Evolutionary conservation across 371 early-diverging fungal species (phyloP).

Genomic region (Circinella umbellata): DNA sequence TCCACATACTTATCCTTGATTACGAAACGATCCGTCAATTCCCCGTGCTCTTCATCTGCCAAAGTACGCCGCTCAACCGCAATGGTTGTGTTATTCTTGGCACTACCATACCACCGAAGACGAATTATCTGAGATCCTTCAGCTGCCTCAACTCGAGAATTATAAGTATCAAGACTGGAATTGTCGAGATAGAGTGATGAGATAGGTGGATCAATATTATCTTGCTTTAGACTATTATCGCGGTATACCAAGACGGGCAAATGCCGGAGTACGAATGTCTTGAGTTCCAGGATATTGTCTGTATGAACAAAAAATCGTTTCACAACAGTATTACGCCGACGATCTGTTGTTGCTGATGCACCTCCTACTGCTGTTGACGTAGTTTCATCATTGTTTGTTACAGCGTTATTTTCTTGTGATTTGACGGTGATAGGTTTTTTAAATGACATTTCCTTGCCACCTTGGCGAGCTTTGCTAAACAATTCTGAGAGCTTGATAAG

Average conservation of each 20-base stretch:
- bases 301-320: constrained; percentile 97
- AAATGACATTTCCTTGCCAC: constrained; percentile 68
- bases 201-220: constrained; percentile 88
- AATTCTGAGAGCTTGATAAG: constrained; percentile 89
- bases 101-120: constrained; percentile 92
- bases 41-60: constrained; percentile 97
- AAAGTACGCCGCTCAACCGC: constrained; percentile 98
- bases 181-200: constrained; percentile 98
- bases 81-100: constrained; percentile 66
- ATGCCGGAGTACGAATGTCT: constrained; percentile 91
- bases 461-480: constrained; percentile 87
- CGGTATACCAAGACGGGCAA: constrained; percentile 96
- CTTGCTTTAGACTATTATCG: constrained; percentile 66
- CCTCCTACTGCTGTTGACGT: not conserved
- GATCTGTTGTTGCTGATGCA: constrained; percentile 28
- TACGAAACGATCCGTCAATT: constrained; percentile 94
- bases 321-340: constrained; percentile 32
- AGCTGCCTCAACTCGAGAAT: constrained; percentile 88
- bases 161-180: constrained; percentile 88
- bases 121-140: constrained; percentile 93
- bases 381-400: too few relatives aligned
- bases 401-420: not conserved
- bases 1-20: constrained; percentile 96
- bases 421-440: constrained; percentile 27
- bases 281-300: constrained; percentile 97